Base-by-base conservation (phyloP, 140 eudicot species). In the Anethum foeniculum region DNA sequence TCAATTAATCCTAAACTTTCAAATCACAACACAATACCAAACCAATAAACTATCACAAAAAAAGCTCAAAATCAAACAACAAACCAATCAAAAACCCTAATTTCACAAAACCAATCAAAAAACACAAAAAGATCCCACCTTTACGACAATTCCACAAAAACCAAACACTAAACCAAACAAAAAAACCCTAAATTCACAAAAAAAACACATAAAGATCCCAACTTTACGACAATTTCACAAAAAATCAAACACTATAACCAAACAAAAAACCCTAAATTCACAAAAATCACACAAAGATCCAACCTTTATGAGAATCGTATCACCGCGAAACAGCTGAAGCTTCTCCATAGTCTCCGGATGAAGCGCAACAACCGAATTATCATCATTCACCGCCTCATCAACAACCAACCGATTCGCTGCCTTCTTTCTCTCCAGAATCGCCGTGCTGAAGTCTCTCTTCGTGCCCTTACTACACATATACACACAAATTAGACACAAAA, bases 291-390 rank as follows among this genome's bases (percentile, higher is more conserved):
- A 9, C 47, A 25, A 79, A 75, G 14, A 36, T 27, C 12, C 25
- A 15, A 64, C 91, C 91, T 88, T 88, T 52, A 88, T 77, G 46
- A 86, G 74, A 73, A 88, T 79, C 1, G 92, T 88, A 68, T 86
- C 92, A 21, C 92, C 92, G 72, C 88, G 84, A 67, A 88, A 88
- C 4, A 88, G 88, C 79, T 88, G 86, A 75, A 88, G 90, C 81
- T 88, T 86, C 77, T 88, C 90, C 90, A 86, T 86, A 83, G 88
- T 88, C 34, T 78, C 77, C 0, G 92, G 88, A 47, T 86, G 90
- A 73, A 88, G 41, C 5, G 85, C 81, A 32, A 88, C 88, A 18
- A 86, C 88, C 0, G 90, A 88, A 67, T 88, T 88, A 47, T 86
- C 90, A 81, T 88, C 92, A 64, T 86, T 88, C 77, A 88, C 71